A percentile compares a stretch with the other conserved stretches of the same genome.
These are phyloP conservation scores for Paraphaeosphaeria minitans DNA, from an alignment of 2,329 filamentous ascomycete species.

Conservation along the genomic window DNA sequence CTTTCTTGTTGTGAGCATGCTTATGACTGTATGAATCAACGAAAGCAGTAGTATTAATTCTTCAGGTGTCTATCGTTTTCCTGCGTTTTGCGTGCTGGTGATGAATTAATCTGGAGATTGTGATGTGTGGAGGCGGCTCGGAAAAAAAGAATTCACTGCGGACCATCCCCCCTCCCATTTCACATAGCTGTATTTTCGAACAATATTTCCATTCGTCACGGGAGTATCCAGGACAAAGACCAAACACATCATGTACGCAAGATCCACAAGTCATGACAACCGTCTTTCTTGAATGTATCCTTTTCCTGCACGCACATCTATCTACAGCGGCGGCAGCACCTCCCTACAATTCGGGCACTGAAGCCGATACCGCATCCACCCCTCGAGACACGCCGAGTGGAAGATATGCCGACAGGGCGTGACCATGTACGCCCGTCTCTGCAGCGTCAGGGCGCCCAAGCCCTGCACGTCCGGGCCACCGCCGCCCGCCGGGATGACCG, in stretches of 20 bases:
- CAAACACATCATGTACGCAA: too few relatives aligned
- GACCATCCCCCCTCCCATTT: too few relatives aligned
- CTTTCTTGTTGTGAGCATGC: conserved; percentile 11
- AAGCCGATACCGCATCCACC: conserved; percentile 91
- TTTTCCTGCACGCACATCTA: not conserved
- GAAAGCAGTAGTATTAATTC: conserved; percentile 24
- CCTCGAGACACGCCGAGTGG: conserved; percentile 87
- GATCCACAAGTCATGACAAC: too few relatives aligned
- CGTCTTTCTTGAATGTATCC: too few relatives aligned
- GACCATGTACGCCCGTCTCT: conserved; percentile 89
- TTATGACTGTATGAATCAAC: conserved; percentile 28
- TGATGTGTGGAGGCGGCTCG: too few relatives aligned
- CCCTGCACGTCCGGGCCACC: conserved; percentile 45
- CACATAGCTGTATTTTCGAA: too few relatives aligned
- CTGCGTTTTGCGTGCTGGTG: too few relatives aligned
- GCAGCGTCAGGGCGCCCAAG: conserved; percentile 67
- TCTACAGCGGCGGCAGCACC: conserved; percentile 79
- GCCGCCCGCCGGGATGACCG: conserved; percentile 66
- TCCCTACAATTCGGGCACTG: conserved; percentile 97
- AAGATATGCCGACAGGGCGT: conserved; percentile 97
- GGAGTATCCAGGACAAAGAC: too few relatives aligned
- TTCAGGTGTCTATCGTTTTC: not conserved
- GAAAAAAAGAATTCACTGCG: too few relatives aligned
- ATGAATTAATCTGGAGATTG: too few relatives aligned
- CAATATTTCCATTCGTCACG: too few relatives aligned